Percentiles rank a stretch among this genome's conserved stretches.
Evolutionary conservation across 192 early-diverging fungal genomes (phyloP).

Genomic region (Coemansia sp.): DNA sequence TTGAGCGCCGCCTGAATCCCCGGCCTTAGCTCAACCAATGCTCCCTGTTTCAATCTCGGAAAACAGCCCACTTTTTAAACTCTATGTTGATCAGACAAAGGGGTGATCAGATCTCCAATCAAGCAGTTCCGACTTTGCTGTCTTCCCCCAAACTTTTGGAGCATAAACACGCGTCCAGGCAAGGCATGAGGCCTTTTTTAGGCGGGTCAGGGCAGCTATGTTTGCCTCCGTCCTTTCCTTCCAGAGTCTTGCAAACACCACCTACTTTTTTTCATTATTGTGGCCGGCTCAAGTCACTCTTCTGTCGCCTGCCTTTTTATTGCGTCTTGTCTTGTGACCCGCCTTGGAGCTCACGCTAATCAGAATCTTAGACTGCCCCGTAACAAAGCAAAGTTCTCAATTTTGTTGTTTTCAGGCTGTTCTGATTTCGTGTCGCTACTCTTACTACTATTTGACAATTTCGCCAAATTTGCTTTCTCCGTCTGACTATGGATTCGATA

Average conservation of each 20-base stretch:
- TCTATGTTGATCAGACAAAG: background rate
- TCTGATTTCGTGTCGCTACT: background rate
- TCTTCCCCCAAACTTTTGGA: background rate
- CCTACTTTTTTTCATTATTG: background rate
- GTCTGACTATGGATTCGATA: constrained; percentile 56
- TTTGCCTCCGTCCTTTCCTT: background rate
- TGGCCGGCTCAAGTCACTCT: background rate
- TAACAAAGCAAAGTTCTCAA: background rate
- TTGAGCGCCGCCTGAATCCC: too few relatives aligned
- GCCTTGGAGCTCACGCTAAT: constrained; percentile 1
- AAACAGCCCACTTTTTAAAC: background rate
- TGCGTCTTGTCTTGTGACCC: background rate
- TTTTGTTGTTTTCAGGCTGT: background rate
- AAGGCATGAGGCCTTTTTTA: background rate
- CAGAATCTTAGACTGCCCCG: background rate
- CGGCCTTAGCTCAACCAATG: background rate
- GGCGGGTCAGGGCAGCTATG: background rate
- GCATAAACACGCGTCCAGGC: background rate
- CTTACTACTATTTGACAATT: background rate
- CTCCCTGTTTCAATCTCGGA: background rate
- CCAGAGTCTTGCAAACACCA: background rate
- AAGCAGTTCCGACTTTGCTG: background rate
- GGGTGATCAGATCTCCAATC: background rate
- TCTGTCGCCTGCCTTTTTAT: background rate
- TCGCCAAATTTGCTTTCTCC: background rate